Evolutionary conservation across 208 protist species (phyloP), one percentile per base, ranked within the genome.

Genomic region (Trypanosoma melophagium): DNA sequence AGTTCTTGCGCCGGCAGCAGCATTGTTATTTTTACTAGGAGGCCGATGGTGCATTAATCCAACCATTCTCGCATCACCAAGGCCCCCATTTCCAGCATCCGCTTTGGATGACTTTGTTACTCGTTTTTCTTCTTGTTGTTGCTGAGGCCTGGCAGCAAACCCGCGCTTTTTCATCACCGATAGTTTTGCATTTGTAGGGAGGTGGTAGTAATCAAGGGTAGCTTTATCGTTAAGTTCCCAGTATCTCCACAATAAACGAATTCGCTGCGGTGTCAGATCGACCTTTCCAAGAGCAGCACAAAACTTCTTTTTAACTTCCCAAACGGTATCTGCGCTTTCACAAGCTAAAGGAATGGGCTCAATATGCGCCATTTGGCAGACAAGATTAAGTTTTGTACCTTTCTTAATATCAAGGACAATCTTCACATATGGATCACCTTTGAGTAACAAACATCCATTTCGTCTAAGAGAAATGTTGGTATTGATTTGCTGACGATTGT

Each of bases 361-460:
- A 54, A 60, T 65, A 44, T 77, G 66, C 45, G 69, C 17, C 44
- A 81, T 59, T 28, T 77, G 69, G 73, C 85, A 81, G 1, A 87
- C 60, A 24, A 95, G 55, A 62, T 95, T 95, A 25, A 92, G 64
- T 59, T 85, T 64, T 25, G 84, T 64, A 0, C 89, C 89, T 41
- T 86, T 85, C 74, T 89, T 89, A 28, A 91, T 47, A 55, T 72
- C 55, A 66, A 80, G 83, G 4, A 89, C 69, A 13, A 95, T 57
- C 68, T 88, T 90, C 50, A 95, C 75, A 60, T 81, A 93, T 2
- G 89, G 89, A 61, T 95, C 89, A n/a, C 89, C 89, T 61, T 95
- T 95, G 17, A 92, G 83, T 61, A 95, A 52, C 51, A 92, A 73
- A 64, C 89, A 95, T 9, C 86, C 86, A 62, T 92, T 95, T 41